Evolutionary conservation across 495 filamentous ascomycete species (phyloP), one percentile per base, ranked within the genome.

Genomic region (Podospora bellae-mahoneyi): DNA sequence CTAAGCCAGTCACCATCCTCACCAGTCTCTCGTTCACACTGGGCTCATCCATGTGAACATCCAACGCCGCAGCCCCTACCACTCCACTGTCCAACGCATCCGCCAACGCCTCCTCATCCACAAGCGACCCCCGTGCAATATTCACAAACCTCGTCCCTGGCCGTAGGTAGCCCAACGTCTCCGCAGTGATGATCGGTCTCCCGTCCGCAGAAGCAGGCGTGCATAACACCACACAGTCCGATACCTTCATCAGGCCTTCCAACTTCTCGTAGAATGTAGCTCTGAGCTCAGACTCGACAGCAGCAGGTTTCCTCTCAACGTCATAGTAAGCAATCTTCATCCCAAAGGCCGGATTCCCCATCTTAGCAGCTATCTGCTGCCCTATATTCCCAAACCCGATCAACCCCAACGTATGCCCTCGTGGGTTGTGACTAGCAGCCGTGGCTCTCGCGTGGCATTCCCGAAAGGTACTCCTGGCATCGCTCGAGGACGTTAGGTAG

Each of bases 291-390:
- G 73, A 66, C 71, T 87, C 85, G 32, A 84, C 66, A 3, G 75
- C 73, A 0, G 69, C 30, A 0, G 80, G 72, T 75, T 90, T 90
- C 67, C 86, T 84, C 18, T 86, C 73, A 23, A 91, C 77, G 73
- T 92, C 90, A 74, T 88, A 79, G 75, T 92, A 93, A 10, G 83
- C 76, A 65, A 92, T 87, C 66, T 83, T 81, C 89, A 93, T 92
- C 58, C 85, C 85, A 64, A 91, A 88, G 1, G 86, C 84, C 0
- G 77, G 59, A 62, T 71, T 63, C 65, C 81, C 83, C 1, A 86
- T 86, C 74, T 89, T 90, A 55, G 82, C 81, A 23, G 90, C 90
- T 54, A 92, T 86, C 10, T 83, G 81, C 70, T 84, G 86, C 4
- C 90, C 90, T 71, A 92, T 91, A 67, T 88, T 86, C 19, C 89